These are phyloP conservation scores for Knufia fluminis DNA, from an alignment of 2,329 filamentous ascomycete genomes.

Conservation along the genomic window DNA sequence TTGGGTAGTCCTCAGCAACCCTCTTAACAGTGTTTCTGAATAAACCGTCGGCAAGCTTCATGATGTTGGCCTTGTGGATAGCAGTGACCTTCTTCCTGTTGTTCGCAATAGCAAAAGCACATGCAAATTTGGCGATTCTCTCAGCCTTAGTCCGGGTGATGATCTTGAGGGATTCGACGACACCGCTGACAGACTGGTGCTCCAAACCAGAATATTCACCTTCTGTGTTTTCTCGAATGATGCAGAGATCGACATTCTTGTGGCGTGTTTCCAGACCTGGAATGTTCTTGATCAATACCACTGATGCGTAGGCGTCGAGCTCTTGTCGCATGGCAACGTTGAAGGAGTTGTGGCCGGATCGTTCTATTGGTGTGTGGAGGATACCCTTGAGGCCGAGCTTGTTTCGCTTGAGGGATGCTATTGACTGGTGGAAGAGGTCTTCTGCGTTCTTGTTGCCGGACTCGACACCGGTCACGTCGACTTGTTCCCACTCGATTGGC, in stretches of 20 bases:
- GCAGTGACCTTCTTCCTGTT: conserved; percentile 98
- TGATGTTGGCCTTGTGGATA: conserved; percentile 99
- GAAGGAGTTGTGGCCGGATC: conserved; percentile 97
- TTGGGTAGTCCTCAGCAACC: conserved; percentile 89
- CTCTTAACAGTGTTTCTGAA: conserved; percentile 97
- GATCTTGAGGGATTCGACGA: conserved; percentile 99
- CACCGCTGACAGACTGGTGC: conserved; percentile 92
- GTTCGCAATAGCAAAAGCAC: conserved; percentile 95
- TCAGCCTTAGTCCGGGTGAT: conserved; percentile 98
- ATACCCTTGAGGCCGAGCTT: conserved; percentile 99
- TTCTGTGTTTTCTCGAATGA: conserved; percentile 99
- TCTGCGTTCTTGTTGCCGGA: conserved; percentile 79
- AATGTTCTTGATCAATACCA: conserved; percentile 98
- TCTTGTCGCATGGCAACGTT: conserved; percentile 98
- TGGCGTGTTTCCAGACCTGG: conserved; percentile 96
- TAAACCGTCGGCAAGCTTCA: conserved; percentile 98
- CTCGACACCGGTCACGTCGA: conserved; percentile 88
- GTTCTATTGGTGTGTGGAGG: conserved; percentile 91
- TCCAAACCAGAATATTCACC: conserved; percentile 98
- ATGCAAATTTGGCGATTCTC: conserved; percentile 98
- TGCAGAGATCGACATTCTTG: conserved; percentile 94
- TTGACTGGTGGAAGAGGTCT: conserved; percentile 89
- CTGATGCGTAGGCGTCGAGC: conserved; percentile 98
- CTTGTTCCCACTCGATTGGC: conserved; percentile 96
- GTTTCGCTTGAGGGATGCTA: conserved; percentile 93